A percentile compares a stretch with the other conserved stretches of the same genome.
Conservation (phyloP, 73 alveolate species). For the Symbiodinium natans region DNA sequence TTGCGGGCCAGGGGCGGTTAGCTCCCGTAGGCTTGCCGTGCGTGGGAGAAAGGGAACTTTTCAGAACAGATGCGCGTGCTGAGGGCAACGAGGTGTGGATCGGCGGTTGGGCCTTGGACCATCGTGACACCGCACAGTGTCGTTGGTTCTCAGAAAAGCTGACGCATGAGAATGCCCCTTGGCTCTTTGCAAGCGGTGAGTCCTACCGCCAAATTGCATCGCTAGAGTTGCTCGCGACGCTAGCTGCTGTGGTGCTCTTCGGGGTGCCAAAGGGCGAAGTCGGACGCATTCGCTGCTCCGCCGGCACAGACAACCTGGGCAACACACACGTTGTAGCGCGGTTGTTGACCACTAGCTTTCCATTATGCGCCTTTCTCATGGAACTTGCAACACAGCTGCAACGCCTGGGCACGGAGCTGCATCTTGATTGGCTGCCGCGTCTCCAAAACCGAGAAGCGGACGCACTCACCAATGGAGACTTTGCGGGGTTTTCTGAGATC, state of each 20-base stretch:
- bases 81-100: background rate
- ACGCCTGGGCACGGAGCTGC: background rate
- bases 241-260: background rate
- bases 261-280: background rate
- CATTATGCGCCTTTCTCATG: background rate
- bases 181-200: background rate
- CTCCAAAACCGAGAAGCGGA: constrained; percentile 27
- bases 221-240: background rate
- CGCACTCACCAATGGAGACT: background rate
- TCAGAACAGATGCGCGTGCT: background rate
- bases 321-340: background rate
- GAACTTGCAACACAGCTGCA: background rate
- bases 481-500: background rate
- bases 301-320: constrained; percentile 28
- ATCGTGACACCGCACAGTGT: background rate
- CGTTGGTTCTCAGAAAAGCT: background rate
- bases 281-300: background rate
- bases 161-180: background rate
- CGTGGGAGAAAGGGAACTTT: background rate
- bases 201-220: background rate
- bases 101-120: background rate
- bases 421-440: constrained; percentile 14
- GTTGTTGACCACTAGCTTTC: background rate
- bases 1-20: background rate
- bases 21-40: background rate